Base-by-base conservation (phyloP, 2,329 filamentous ascomycete species). In the Fusarium udum region DNA sequence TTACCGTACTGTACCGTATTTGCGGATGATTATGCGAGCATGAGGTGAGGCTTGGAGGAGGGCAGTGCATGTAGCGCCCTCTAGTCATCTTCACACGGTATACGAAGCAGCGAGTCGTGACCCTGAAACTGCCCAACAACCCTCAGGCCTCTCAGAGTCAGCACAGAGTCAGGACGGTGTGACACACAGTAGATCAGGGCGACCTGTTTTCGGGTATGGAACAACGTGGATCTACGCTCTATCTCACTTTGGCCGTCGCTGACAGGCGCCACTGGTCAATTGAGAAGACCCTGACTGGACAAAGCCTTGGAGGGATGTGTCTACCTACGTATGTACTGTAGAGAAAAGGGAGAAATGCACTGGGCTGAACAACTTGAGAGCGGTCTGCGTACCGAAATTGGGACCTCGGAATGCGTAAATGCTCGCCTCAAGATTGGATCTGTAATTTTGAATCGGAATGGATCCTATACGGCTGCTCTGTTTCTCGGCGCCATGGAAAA, bases 321-420 rank as follows among this genome's bases (percentile, higher is more conserved):
- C 26, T 28, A 28, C 26, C 42, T 24, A 46, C 26, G 40, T 43
- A 42, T 12, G 26, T 48, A 26, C n/a, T 74, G 72, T 63, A 64
- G 58, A 52, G 48, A 57, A 31, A 22, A 18, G 36, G 32, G 26
- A 24, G 59, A 59, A 62, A 34, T 48, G 28, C 28, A 52, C 34
- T 52, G 24, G 32, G 13, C 37, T 49, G 24, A 65, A 34, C 7
- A 22, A 39, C 26, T 36, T 36, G 49, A 52, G 31, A 55, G 51
- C 65, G 65, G 40, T 63, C 56, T 59, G 64, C 59, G 64, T 75
- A 67, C 72, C 75, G 75, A 77, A 70, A 77, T 77, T 77, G 56
- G 69, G 32, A 52, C 51, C 60, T 53, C 57, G 71, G 71, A 55
- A 73, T 72, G 64, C n/a, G 37, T 42, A 34, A 39, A 37, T 49